Conservation (phyloP, 2,329 filamentous ascomycete genomes). For the Pseudopithomyces chartarum region DNA sequence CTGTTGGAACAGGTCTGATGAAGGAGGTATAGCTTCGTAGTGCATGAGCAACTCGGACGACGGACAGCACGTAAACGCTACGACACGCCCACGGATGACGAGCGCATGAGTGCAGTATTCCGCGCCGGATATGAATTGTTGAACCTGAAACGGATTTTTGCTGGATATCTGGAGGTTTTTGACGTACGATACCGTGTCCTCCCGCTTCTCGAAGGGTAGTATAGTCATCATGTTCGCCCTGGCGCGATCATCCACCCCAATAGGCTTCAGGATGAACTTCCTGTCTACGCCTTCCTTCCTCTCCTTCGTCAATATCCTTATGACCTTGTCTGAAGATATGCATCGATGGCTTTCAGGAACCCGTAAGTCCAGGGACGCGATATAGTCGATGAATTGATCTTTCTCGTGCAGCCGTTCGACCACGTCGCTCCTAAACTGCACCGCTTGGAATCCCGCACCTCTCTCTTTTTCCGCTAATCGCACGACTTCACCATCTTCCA, state of each 20-base stretch:
- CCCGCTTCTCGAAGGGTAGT: slow-evolving; percentile 60
- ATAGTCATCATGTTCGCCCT: slow-evolving; percentile 66
- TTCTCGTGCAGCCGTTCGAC: slow-evolving; percentile 68
- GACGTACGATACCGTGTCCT: slow-evolving; percentile 62
- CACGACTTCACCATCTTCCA: slow-evolving; percentile 70
- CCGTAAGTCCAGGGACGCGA: slow-evolving; percentile 50
- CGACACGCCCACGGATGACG: slow-evolving; percentile 67
- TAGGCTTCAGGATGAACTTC: slow-evolving; percentile 70
- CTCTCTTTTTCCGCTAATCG: slow-evolving; percentile 30
- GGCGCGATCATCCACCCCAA: slow-evolving; percentile 64
- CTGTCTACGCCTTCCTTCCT: slow-evolving; percentile 31
- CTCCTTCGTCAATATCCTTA: slow-evolving; percentile 54
- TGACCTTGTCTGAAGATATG: slow-evolving; percentile 57
- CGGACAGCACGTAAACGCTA: slow-evolving; percentile 69
- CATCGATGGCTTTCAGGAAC: slow-evolving; percentile 56
- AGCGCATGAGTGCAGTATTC: slow-evolving; percentile 77
- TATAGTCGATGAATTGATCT: slow-evolving; percentile 66
- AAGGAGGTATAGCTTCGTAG: slow-evolving; percentile 63
- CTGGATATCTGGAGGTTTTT: slow-evolving; percentile 60
- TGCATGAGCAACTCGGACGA: slow-evolving; percentile 68
- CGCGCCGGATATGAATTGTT: slow-evolving; percentile 66
- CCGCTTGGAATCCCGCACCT: slow-evolving; percentile 62
- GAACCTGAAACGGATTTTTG: slow-evolving; percentile 66
- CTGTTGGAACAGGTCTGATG: slow-evolving; percentile 59
- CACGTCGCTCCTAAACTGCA: slow-evolving; percentile 65